Evolutionary conservation across 257 asterid species (phyloP).

Genomic region (Solanum tarijense): DNA sequence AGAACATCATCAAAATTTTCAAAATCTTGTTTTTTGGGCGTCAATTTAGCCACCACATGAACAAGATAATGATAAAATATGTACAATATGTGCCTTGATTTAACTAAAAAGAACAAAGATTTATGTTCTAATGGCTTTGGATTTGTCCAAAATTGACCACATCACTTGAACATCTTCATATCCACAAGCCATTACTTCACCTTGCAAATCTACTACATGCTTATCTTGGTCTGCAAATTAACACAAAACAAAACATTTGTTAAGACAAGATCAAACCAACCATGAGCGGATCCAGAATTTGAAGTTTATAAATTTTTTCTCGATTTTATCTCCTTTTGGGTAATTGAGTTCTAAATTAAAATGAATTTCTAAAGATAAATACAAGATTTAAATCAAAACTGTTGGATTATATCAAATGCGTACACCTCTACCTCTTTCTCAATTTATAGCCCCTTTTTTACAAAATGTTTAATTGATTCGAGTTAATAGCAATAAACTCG

Average conservation of each 20-base stretch:
- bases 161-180: slow-evolving; percentile 82
- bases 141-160: slow-evolving; percentile 86
- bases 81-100: background rate
- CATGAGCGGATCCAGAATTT: background rate
- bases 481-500: background rate
- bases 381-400: background rate
- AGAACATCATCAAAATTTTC: background rate
- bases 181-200: slow-evolving; percentile 78
- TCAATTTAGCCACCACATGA: background rate
- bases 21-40: background rate
- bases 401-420: background rate
- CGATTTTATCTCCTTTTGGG: background rate
- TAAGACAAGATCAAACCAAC: background rate
- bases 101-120: background rate
- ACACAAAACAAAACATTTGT: background rate
- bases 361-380: background rate
- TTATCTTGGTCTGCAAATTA: background rate
- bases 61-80: background rate
- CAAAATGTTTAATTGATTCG: background rate
- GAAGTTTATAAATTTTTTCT: background rate
- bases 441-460: no score
- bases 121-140: slow-evolving; percentile 29
- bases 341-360: background rate
- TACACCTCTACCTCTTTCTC: background rate
- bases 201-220: slow-evolving; percentile 46